phyloP scores from a whole-genome alignment of 2,329 filamentous ascomycete species.

The Fusarium nurragi region DNA sequence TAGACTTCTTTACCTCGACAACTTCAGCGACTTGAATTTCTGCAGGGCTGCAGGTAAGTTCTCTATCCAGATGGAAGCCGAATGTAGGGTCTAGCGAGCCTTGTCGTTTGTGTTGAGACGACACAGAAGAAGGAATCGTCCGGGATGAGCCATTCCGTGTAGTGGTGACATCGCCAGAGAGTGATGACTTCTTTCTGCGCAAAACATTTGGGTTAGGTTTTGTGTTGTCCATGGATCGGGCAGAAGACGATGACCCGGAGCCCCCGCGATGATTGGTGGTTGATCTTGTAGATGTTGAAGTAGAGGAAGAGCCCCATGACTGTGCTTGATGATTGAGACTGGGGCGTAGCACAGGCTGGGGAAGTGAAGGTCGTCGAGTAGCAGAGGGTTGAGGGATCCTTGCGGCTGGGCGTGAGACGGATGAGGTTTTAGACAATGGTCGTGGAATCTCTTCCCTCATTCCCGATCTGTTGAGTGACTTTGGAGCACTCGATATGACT shows the following conservation, averaged over 20 bases:
- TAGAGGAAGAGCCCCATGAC: constrained; percentile 53
- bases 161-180: constrained; percentile 52
- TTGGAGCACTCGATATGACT: constrained; percentile 34
- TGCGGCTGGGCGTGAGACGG: constrained; percentile 27
- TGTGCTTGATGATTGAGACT: constrained; percentile 54
- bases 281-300: constrained; percentile 47
- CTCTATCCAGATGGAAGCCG: constrained; percentile 53
- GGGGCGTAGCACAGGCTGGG: constrained; percentile 37
- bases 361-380: constrained; percentile 39
- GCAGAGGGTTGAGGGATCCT: constrained; percentile 40
- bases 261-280: constrained; percentile 46
- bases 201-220: constrained; percentile 56
- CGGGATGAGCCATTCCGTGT: constrained; percentile 50
- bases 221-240: constrained; percentile 48
- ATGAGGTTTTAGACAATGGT: constrained; percentile 30
- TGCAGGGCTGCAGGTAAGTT: constrained; percentile 55
- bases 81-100: constrained; percentile 49
- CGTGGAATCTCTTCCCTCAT: constrained; percentile 37
- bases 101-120: constrained; percentile 54
- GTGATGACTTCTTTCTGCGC: constrained; percentile 60
- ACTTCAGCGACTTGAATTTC: constrained; percentile 55
- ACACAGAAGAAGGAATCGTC: constrained; percentile 56
- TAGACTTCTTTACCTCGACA: constrained; percentile 53
- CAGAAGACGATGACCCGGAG: constrained; percentile 49
- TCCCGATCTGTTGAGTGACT: constrained; percentile 36